Conservation (phyloP, 352 stramenopile genomes). For the Pythium aquatile region DNA sequence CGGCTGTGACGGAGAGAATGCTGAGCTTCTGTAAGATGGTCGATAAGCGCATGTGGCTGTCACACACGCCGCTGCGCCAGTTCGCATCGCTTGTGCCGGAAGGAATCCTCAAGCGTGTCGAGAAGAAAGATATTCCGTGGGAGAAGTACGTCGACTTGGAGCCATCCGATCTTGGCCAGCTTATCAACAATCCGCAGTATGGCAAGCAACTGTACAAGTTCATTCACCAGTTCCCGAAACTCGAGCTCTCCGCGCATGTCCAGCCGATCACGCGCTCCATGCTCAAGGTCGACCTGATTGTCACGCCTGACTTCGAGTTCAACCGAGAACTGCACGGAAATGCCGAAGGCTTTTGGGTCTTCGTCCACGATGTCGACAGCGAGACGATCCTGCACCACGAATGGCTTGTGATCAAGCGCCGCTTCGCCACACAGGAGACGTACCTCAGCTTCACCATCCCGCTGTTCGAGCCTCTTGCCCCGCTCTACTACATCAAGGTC, state of each 20-base stretch:
- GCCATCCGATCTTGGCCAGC: constrained; percentile 94
- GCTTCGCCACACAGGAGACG: constrained; percentile 76
- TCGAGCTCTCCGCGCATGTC: constrained; percentile 96
- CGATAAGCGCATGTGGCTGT: constrained; percentile 97
- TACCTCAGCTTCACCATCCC: constrained; percentile 96
- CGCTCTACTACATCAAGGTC: constrained; percentile 98
- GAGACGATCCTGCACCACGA: constrained; percentile 99
- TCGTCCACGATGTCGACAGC: constrained; percentile 98
- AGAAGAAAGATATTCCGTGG: constrained; percentile 99
- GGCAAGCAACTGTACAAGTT: constrained; percentile 97
- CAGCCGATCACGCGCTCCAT: constrained; percentile 98
- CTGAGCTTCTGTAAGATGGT: constrained; percentile 99
- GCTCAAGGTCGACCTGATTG: constrained; percentile 94
- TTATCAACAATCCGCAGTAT: constrained; percentile 98
- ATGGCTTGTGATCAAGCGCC: constrained; percentile 93
- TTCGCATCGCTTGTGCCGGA: constrained; percentile 93
- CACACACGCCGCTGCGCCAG: constrained; percentile 97
- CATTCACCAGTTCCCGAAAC: constrained; percentile 98
- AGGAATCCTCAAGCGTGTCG: constrained; percentile 95
- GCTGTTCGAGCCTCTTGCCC: constrained; percentile 96
- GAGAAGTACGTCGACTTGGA: constrained; percentile 97
- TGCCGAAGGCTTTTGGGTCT: constrained; percentile 96
- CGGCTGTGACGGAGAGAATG: constrained; percentile 92
- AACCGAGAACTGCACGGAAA: constrained; percentile 96
- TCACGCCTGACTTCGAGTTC: constrained; percentile 98